Percentiles rank a stretch among this genome's conserved stretches.
Conservation (phyloP, 257 asterid genomes). For the Lavandula angustifolia region DNA sequence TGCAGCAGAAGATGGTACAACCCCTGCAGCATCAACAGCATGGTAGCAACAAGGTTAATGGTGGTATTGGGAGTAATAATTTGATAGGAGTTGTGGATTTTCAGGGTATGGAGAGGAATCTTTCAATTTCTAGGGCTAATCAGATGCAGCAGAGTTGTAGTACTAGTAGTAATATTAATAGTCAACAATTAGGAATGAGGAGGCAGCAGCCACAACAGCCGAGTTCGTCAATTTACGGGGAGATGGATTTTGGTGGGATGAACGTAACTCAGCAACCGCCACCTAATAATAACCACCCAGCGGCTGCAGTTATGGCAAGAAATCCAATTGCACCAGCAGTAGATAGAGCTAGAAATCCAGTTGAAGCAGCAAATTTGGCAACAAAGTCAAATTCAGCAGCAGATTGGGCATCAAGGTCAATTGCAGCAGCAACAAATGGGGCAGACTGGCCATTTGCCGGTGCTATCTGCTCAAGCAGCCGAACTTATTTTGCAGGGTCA, state of each 20-base stretch:
- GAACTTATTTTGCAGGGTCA: too few species aligned
- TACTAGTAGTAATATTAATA: conserved; percentile 32
- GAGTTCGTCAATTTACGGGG: conserved; percentile 61
- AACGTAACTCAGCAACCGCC: conserved; percentile 42
- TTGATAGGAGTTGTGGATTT: conserved; percentile 54
- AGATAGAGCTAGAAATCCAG: conserved; percentile 45
- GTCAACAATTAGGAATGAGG: conserved; percentile 42
- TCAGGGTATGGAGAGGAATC: conserved; percentile 69
- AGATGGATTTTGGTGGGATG: conserved; percentile 70
- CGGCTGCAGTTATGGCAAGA: too few species aligned
- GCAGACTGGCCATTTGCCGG: too few species aligned
- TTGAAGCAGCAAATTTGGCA: conserved; percentile 48
- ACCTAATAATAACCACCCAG: conserved; percentile 36
- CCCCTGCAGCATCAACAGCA: conserved; percentile 53
- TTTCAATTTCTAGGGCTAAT: conserved; percentile 67
- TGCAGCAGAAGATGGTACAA: conserved; percentile 46
- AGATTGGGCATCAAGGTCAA: conserved; percentile 6
- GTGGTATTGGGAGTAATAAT: conserved; percentile 39
- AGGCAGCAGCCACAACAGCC: conserved; percentile 49
- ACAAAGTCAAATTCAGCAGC: conserved; percentile 15
- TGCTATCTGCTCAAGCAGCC: too few species aligned
- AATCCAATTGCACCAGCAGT: conserved; percentile 33
- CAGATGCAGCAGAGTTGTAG: conserved; percentile 61
- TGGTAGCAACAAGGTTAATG: conserved; percentile 32
- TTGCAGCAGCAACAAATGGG: neutral